phyloP scores from a whole-genome alignment of 306 rosid genomes.

The Citrullus colocynthis region DNA sequence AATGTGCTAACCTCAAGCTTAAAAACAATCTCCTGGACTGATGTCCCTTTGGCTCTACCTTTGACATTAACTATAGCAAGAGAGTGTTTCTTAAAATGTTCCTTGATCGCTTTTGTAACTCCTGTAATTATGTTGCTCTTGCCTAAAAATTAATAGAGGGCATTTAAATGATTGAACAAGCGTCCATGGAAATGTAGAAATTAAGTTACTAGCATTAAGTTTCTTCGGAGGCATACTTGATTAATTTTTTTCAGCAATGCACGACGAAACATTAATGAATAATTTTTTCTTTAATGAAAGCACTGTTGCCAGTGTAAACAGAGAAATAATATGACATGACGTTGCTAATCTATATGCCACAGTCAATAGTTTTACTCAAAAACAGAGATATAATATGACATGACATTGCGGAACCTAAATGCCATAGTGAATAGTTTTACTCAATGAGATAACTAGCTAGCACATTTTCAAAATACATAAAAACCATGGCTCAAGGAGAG shows the following conservation, averaged over 20 bases:
- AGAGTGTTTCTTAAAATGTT: slow-evolving; percentile 56
- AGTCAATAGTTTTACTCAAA: background rate
- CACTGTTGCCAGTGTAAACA: background rate
- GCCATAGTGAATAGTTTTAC: background rate
- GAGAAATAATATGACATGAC: background rate
- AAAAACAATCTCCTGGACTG: slow-evolving; percentile 66
- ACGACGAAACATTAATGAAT: background rate
- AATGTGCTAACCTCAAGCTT: slow-evolving; percentile 54
- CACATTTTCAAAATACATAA: background rate
- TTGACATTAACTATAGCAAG: slow-evolving; percentile 75
- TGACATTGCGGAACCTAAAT: no score
- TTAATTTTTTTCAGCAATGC: background rate
- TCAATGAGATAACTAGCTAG: background rate
- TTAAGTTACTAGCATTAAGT: background rate
- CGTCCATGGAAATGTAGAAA: background rate
- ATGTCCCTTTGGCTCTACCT: slow-evolving; percentile 89
- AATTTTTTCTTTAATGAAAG: background rate
- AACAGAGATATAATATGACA: no score
- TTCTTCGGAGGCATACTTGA: background rate
- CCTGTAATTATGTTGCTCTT: slow-evolving; percentile 66
- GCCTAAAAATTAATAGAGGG: slow-evolving; percentile 31
- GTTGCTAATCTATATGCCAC: background rate
- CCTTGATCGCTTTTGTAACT: slow-evolving; percentile 56
- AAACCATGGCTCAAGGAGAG: background rate
- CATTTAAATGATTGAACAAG: background rate